Evolutionary conservation across 2,329 filamentous ascomycete species (phyloP).

Genomic region (Hyphodiscus sp.): DNA sequence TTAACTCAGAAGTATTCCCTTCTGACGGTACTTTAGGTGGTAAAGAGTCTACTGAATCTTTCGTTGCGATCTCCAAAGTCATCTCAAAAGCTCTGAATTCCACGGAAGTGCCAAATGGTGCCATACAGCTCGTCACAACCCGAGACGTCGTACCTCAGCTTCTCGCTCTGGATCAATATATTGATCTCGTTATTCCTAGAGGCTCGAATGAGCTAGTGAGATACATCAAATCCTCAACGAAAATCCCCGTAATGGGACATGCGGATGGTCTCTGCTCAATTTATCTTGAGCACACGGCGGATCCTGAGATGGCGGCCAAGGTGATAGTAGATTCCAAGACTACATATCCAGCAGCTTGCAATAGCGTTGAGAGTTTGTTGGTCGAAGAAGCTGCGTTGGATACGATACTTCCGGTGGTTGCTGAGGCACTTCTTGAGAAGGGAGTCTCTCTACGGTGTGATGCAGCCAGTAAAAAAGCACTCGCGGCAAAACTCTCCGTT

Average conservation of each 20-base stretch:
- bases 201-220: conserved; percentile 34
- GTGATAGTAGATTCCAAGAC: conserved; percentile 90
- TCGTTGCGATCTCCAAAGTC: conserved; percentile 78
- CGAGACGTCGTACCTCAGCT: conserved; percentile 84
- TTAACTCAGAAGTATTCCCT: background rate
- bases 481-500: conserved; percentile 42
- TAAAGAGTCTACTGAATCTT: conserved; percentile 94
- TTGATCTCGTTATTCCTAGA: conserved; percentile 91
- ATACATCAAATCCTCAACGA: conserved; percentile 86
- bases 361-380: conserved; percentile 85
- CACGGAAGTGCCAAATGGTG: conserved; percentile 74
- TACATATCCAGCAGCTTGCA: conserved; percentile 92
- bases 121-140: conserved; percentile 90
- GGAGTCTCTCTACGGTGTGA: conserved; percentile 85
- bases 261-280: conserved; percentile 88
- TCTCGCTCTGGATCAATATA: conserved; percentile 76
- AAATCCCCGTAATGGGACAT: conserved; percentile 93
- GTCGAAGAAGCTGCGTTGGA: conserved; percentile 66
- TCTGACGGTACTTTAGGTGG: conserved; percentile 50
- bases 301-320: conserved; percentile 61
- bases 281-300: conserved; percentile 76
- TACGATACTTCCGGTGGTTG: conserved; percentile 64
- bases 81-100: conserved; percentile 70
- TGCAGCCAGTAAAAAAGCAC: conserved; percentile 53
- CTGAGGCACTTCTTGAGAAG: conserved; percentile 64